A percentile compares a stretch with the other conserved stretches of the same genome.
Conservation (phyloP, 2,329 filamentous ascomycete genomes). For the Aureobasidium musti region DNA sequence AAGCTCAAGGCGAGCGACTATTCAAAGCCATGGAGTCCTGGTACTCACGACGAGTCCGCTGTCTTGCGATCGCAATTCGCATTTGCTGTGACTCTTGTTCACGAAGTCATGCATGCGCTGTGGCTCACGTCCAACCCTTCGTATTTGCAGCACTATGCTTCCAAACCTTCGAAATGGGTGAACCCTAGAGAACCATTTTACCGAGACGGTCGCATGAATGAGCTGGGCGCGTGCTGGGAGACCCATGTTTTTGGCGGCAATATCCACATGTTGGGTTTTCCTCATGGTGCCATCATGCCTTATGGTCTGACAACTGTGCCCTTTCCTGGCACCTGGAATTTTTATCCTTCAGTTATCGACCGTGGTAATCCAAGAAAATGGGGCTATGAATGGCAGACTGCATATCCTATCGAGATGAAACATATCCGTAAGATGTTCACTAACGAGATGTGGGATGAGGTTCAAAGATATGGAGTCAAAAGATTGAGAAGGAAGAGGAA, state of each 20-base stretch:
- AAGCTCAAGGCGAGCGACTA: neutral
- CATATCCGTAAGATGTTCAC: neutral
- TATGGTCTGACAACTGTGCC: neutral
- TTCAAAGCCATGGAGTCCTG: neutral
- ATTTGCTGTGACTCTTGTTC: neutral
- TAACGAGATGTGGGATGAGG: neutral
- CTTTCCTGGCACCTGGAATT: neutral
- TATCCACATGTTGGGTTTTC: neutral
- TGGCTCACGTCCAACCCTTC: neutral
- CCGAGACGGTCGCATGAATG: neutral
- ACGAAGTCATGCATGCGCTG: slow-evolving; percentile 9
- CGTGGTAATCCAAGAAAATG: neutral
- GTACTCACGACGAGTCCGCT: neutral
- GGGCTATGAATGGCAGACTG: neutral
- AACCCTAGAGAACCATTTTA: neutral
- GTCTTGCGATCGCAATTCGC: neutral
- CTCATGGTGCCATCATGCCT: neutral
- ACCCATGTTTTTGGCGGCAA: neutral
- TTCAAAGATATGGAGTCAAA: slow-evolving; percentile 1
- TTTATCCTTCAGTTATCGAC: neutral
- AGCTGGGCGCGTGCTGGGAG: neutral
- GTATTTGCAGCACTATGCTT: neutral
- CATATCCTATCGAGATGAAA: neutral
- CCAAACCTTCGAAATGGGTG: neutral
- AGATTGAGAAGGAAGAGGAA: slow-evolving; percentile 3